Conservation (phyloP, 163 green algal species). For the Chloromonas sp. region DNA sequence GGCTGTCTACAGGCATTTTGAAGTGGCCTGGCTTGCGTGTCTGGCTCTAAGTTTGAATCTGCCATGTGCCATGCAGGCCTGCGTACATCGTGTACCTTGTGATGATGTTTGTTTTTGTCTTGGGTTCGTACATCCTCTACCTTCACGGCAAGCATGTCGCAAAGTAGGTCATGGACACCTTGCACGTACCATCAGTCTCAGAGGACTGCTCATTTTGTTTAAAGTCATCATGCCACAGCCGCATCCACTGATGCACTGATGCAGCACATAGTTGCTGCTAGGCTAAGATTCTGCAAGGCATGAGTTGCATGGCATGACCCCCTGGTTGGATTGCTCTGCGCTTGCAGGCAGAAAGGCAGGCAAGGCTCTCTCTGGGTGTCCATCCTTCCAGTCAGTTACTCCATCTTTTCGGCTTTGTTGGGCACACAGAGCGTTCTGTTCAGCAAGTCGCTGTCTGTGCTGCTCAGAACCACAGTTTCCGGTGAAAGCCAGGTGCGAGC, state of each 20-base stretch:
- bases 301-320: no score
- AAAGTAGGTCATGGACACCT: slow-evolving; percentile 4
- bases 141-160: slow-evolving; percentile 29
- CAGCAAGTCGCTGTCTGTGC: slow-evolving; percentile 74
- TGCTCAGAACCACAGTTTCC: slow-evolving; percentile 67
- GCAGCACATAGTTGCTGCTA: no score
- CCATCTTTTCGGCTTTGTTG: slow-evolving; percentile 68
- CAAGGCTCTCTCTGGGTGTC: slow-evolving; percentile 30
- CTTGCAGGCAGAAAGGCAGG: slow-evolving; percentile 20
- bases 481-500: slow-evolving; percentile 60
- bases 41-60: neutral
- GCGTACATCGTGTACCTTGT: slow-evolving; percentile 40
- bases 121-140: slow-evolving; percentile 36
- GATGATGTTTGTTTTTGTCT: slow-evolving; percentile 25
- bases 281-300: no score
- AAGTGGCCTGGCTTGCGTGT: no score
- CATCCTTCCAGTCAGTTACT: slow-evolving; percentile 71
- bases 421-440: slow-evolving; percentile 85
- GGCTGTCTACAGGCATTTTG: no score
- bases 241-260: no score
- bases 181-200: no score
- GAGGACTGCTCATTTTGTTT: no score
- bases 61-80: slow-evolving; percentile 14
- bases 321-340: no score
- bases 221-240: no score